Base-by-base conservation (phyloP, 2,329 filamentous ascomycete species). In the Dactylellina parvicollis region DNA sequence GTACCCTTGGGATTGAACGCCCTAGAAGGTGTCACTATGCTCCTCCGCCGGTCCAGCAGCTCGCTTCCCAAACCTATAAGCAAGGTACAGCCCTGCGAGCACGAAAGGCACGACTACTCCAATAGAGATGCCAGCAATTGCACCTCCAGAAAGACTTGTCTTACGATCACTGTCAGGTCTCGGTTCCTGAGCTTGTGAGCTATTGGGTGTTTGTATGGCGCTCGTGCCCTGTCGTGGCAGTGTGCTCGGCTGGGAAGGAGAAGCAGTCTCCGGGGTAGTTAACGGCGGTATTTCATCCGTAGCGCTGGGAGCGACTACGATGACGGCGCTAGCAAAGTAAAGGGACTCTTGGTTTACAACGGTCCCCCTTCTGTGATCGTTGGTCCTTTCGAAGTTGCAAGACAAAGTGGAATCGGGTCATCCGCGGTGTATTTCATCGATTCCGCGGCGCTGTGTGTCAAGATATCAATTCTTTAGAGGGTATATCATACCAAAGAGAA, bases 311-410 rank as follows among this genome's bases (percentile, higher is more conserved):
- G 67, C 52, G 14, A 59, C 20, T 18, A 57, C 56, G 5, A 65
- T 16, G 20, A 72, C 46, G 1, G 67, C 67, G n/a, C 59, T 72
- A 22, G 49, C 67, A 40, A 72, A 65, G 24, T 65, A 72, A 26
- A 52, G 18, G 7, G 52, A 65, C 36, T 72, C 52, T 2, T 72
- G 59, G n/a, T 72, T 72, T 16, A 65, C 28, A 16, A 72, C 59
- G n/a, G 42, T 72, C 1, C 24, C 9, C 32, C 44, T 38, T 60
- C 22, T 7, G 59, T 65, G n/a, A 65, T 54, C 1, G 59, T 72
- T 7, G 59, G 52, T 0, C 67, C 59, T 65, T 56, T 64, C 12
- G 67, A 59, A 16, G 59, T 65, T 14, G 59, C 67, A 38, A 72
- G 18, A 28, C 67, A 65, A 8, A 72, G 7, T 14, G 52, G 67